These are phyloP conservation scores for Aspergillus ruber DNA, from an alignment of 2,329 filamentous ascomycete genomes.

Conservation along the genomic window DNA sequence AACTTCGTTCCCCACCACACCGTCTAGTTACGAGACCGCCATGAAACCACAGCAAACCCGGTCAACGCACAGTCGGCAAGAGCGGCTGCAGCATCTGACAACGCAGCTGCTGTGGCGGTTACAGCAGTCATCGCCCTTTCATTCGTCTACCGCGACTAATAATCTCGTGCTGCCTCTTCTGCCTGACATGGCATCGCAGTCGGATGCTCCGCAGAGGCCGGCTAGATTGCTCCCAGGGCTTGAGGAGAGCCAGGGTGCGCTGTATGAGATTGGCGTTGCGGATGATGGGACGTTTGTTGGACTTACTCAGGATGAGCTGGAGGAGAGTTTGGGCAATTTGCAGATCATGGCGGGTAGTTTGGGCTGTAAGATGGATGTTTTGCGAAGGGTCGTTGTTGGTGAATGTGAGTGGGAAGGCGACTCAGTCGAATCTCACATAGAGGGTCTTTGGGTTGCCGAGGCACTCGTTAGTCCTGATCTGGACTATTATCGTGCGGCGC, in stretches of 20 bases:
- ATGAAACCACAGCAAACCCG: conserved; percentile 38
- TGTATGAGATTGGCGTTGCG: conserved; percentile 94
- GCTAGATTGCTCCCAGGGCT: conserved; percentile 62
- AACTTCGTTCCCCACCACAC: conserved; percentile 13
- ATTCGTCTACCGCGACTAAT: conserved; percentile 70
- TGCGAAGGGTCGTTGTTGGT: conserved; percentile 77
- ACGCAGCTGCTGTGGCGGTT: conserved; percentile 92
- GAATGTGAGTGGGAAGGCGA: conserved; percentile 58
- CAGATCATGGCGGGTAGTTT: conserved; percentile 87
- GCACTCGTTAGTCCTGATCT: conserved; percentile 75
- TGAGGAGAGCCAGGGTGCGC: conserved; percentile 84
- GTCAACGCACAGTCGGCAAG: conserved; percentile 67
- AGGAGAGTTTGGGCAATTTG: conserved; percentile 80
- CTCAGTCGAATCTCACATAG: conserved; percentile 27
- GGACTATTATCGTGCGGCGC: conserved; percentile 33
- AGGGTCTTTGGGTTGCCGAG: conserved; percentile 79
- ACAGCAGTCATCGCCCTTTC: conserved; percentile 89
- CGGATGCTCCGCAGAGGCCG: conserved; percentile 51
- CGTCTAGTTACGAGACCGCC: conserved; percentile 25
- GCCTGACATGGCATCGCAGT: conserved; percentile 56
- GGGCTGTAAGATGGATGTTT: conserved; percentile 75
- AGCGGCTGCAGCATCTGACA: conserved; percentile 81
- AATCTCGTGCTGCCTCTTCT: conserved; percentile 69
- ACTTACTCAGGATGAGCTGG: conserved; percentile 80
- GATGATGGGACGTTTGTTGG: conserved; percentile 91